Evolutionary conservation across 169 alveolate genomes (phyloP).

Genomic region (Miamiensis avidus): DNA sequence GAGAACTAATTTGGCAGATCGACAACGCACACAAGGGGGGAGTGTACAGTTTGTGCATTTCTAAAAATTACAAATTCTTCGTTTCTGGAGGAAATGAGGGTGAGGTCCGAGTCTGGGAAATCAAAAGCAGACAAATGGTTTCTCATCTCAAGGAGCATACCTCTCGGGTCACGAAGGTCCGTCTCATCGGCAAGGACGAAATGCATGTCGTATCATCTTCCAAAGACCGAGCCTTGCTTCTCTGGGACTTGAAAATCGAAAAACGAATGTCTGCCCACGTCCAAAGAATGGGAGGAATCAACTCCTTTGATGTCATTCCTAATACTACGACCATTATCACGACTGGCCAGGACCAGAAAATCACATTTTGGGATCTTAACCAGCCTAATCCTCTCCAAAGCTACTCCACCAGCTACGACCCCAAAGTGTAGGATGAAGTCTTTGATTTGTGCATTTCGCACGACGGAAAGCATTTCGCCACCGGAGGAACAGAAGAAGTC

Average conservation of each 20-base stretch:
- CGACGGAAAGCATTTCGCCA: slow-evolving; percentile 69
- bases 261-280: slow-evolving; percentile 83
- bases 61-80: slow-evolving; percentile 71
- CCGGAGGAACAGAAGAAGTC: slow-evolving; percentile 80
- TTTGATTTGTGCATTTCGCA: slow-evolving; percentile 64
- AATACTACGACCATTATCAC: slow-evolving; percentile 68
- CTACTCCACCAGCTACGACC: slow-evolving; percentile 64
- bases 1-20: slow-evolving; percentile 80
- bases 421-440: slow-evolving; percentile 77
- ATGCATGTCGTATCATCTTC: slow-evolving; percentile 75
- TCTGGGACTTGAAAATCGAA: slow-evolving; percentile 84
- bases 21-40: slow-evolving; percentile 87
- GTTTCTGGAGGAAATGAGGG: slow-evolving; percentile 85
- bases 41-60: slow-evolving; percentile 68
- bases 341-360: slow-evolving; percentile 86
- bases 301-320: slow-evolving; percentile 66
- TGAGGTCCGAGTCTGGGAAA: slow-evolving; percentile 89
- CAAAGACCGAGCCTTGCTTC: slow-evolving; percentile 71
- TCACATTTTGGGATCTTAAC: slow-evolving; percentile 85
- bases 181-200: slow-evolving; percentile 74
- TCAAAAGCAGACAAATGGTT: slow-evolving; percentile 82
- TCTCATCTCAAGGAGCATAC: slow-evolving; percentile 87
- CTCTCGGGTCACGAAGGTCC: slow-evolving; percentile 72
- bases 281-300: slow-evolving; percentile 87
- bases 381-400: slow-evolving; percentile 69